Conservation (phyloP, 371 early-diverging fungal genomes). For the Circinella umbellata region DNA sequence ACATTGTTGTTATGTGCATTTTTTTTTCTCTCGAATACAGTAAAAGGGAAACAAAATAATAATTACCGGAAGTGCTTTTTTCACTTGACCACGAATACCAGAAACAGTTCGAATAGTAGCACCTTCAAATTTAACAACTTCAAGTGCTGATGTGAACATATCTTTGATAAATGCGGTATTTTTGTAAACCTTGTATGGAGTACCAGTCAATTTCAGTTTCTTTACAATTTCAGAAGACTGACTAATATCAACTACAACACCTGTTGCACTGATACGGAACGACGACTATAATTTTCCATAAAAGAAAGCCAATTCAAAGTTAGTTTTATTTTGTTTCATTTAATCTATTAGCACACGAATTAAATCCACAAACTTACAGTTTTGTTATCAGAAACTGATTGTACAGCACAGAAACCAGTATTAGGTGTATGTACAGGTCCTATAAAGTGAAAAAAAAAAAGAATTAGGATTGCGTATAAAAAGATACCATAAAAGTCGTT, state of each 20-base stretch:
- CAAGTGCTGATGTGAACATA: conserved; percentile 98
- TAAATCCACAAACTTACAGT: conserved; percentile 44
- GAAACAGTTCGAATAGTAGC: conserved; percentile 96
- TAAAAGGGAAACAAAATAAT: background rate
- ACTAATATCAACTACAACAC: conserved; percentile 92
- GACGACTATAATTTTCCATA: conserved; percentile 40
- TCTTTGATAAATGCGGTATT: conserved; percentile 99
- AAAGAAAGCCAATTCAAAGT: too few species aligned
- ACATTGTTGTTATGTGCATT: too few species aligned
- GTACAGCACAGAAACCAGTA: conserved; percentile 95
- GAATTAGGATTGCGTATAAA: too few species aligned
- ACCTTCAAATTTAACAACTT: conserved; percentile 99
- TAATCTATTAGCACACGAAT: too few species aligned
- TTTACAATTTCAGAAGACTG: conserved; percentile 94
- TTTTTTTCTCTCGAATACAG: too few species aligned
- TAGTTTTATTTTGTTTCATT: too few species aligned
- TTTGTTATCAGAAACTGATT: conserved; percentile 73
- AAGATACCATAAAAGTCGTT: too few species aligned
- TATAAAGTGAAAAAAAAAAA: conserved; percentile 3
- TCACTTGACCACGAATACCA: conserved; percentile 98
- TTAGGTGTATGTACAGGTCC: conserved; percentile 91
- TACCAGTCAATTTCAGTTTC: conserved; percentile 98
- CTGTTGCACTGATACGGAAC: conserved; percentile 96
- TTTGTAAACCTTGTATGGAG: conserved; percentile 92
- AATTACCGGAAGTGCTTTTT: conserved; percentile 79